Base-by-base conservation (phyloP, 2,329 filamentous ascomycete species). In the Hypomyces perniciosus region DNA sequence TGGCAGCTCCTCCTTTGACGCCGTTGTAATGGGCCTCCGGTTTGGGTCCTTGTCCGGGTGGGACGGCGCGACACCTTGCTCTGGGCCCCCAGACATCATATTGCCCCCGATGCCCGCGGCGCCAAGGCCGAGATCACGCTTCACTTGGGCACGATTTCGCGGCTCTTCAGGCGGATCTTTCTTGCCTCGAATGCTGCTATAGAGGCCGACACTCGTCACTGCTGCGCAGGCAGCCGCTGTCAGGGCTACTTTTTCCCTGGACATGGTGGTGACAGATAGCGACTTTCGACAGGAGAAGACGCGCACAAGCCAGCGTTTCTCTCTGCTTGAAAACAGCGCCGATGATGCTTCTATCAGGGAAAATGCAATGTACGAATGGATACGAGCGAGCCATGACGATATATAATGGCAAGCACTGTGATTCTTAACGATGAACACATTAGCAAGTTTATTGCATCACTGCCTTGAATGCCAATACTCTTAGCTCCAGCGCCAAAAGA, bases 201-300 rank as follows among this genome's bases (percentile, higher is more conserved):
- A 33, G 4, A 44, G 6, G 5, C 34, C 33, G 33, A 29, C 47
- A 10, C 47, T 12, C 6, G 44, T 4, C 7, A 49, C 20, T 27
- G 40, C 8, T 9, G 13, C 47, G 2, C 40, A 31, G 33, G 9
- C 40, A 10, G 44, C 6, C 7, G 33, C 41, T 6, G 34, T 38
- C 47, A 49, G 43, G 13, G 47, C 4, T 27, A 49, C 26, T 6
- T 40, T 48, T 13, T 48, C 20, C 13, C 47, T 31, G 2, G 47
- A 44, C 47, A 49, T 1, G 73, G 73, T 9, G 61, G 64, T 31
- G 64, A 54, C 8, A 80, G 72, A 13, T 66, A n/a, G n/a, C n/a
- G n/a, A n/a, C n/a, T n/a, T n/a, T n/a, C n/a, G n/a, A n/a, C n/a
- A n/a, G n/a, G n/a, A n/a, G n/a, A n/a, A n/a, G n/a, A n/a, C n/a